Evolutionary conservation across 129 eudicot species (phyloP), one percentile per base, ranked within the genome.

Genomic region (Apium graveolens): DNA sequence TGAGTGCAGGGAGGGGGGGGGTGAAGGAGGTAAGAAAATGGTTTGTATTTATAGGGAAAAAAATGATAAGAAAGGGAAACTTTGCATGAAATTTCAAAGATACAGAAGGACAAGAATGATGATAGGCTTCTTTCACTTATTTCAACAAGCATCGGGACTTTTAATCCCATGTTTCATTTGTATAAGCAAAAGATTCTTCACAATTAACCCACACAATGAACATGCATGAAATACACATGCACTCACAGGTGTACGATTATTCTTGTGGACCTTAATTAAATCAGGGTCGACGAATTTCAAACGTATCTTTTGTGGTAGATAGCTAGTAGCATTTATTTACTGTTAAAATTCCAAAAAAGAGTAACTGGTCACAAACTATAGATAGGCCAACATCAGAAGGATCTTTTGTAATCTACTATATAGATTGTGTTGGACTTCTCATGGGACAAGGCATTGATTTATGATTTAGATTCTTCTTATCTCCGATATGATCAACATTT

Each of bases 391-490:
- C 77, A 80, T 38, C 83, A 80, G 1, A 79, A 83, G 79, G 84
- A 84, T 81, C 85, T 81, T n/a, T 72, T 79, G 80, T 55, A 81
- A 81, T 10, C 45, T 81, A 78, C 68, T 73, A 55, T 73, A 55
- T 74, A 76, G 89, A 86, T 86, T 70, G 53, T 82, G 78, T 80
- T 66, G 79, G 85, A 86, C 76, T 60, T 86, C 76, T 73, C 69
- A 80, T 49, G 76, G 24, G 38, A 75, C 32, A 41, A 21, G 76
- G 51, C 53, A 72, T 72, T 41, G 27, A 72, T 41, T 72, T 34
- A 27, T 65, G 75, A 29, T 74, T 45, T 31, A 44, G 74, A 73
- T 45, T 81, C 46, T 65, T 16, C 66, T 31, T 13, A n/a, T 75
- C 70, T 62, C 80, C 70, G 11, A 70, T 5, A n/a, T 29, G 27